A percentile compares a stretch with the other conserved stretches of the same genome.
Conservation (phyloP, 2,329 filamentous ascomycete genomes). For the Penicillium sp. region DNA sequence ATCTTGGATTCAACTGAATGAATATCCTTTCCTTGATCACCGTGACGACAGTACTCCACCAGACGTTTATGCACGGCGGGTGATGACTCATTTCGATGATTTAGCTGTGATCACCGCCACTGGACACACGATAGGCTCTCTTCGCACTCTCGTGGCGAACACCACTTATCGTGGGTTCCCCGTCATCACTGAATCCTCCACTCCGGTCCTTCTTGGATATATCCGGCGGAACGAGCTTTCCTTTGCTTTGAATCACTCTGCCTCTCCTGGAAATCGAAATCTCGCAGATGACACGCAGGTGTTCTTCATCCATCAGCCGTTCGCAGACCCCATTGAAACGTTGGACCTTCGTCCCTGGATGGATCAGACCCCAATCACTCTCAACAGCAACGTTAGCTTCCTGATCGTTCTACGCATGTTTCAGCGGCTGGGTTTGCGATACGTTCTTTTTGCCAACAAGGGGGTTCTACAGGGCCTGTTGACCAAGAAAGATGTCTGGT, state of each 20-base stretch:
- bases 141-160: slow-evolving; percentile 63
- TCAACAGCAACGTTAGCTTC: slow-evolving; percentile 69
- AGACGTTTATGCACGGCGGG: slow-evolving; percentile 75
- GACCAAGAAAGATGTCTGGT: slow-evolving; percentile 98
- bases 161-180: slow-evolving; percentile 88
- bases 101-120: slow-evolving; percentile 80
- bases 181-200: slow-evolving; percentile 70
- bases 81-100: slow-evolving; percentile 92
- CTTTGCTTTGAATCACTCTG: slow-evolving; percentile 67
- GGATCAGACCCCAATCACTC: slow-evolving; percentile 94
- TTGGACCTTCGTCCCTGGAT: slow-evolving; percentile 95
- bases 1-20: slow-evolving; percentile 93
- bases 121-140: slow-evolving; percentile 75
- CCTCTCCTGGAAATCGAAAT: slow-evolving; percentile 39
- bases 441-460: slow-evolving; percentile 78
- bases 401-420: slow-evolving; percentile 90
- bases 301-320: slow-evolving; percentile 77
- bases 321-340: slow-evolving; percentile 68
- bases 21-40: slow-evolving; percentile 92
- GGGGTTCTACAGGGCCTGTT: slow-evolving; percentile 77
- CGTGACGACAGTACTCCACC: slow-evolving; percentile 72
- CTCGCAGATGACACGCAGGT: slow-evolving; percentile 68
- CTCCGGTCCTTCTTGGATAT: slow-evolving; percentile 80
- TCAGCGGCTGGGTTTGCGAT: slow-evolving; percentile 84
- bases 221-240: slow-evolving; percentile 86